These are phyloP conservation scores for Cercospora sp. DNA, from an alignment of 2,329 filamentous ascomycete species.

Conservation along the genomic window DNA sequence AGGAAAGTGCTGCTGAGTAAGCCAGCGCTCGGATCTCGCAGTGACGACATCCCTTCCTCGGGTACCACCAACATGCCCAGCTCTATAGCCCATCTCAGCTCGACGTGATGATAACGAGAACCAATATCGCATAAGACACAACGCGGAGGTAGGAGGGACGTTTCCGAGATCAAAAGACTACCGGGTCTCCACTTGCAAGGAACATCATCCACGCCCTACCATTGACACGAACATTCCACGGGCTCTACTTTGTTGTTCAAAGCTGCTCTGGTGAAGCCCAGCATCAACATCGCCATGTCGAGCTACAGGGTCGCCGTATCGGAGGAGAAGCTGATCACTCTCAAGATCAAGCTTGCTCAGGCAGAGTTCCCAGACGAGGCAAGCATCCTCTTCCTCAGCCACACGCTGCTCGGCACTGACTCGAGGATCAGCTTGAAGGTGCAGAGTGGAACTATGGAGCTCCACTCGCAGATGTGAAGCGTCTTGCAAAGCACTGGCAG, in stretches of 20 bases:
- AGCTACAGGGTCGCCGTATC: conserved; percentile 55
- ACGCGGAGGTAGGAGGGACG: not conserved
- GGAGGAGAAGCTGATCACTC: conserved; percentile 53
- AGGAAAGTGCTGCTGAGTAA: not conserved
- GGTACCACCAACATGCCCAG: not conserved
- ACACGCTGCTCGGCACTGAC: not conserved
- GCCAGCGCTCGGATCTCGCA: not conserved
- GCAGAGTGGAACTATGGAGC: conserved; percentile 59
- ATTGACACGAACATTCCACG: not conserved
- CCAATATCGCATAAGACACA: not conserved
- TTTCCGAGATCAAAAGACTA: not conserved
- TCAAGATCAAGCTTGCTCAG: conserved; percentile 55
- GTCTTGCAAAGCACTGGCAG: conserved; percentile 59
- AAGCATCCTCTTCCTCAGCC: not conserved
- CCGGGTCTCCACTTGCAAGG: not conserved
- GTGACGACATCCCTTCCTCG: conserved; percentile 2
- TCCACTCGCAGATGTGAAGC: conserved; percentile 60
- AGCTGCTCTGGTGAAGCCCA: not conserved
- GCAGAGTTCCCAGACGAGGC: conserved; percentile 43
- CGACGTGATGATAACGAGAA: not conserved
- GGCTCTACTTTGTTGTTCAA: not conserved
- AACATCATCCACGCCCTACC: not conserved
- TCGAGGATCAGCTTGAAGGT: conserved; percentile 40
- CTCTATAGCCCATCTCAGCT: not conserved
- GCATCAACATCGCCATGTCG: conserved; percentile 27